A percentile compares a stretch with the other conserved stretches of the same genome.
Conservation (phyloP, 192 early-diverging fungal genomes). For the Backusella westeae region DNA sequence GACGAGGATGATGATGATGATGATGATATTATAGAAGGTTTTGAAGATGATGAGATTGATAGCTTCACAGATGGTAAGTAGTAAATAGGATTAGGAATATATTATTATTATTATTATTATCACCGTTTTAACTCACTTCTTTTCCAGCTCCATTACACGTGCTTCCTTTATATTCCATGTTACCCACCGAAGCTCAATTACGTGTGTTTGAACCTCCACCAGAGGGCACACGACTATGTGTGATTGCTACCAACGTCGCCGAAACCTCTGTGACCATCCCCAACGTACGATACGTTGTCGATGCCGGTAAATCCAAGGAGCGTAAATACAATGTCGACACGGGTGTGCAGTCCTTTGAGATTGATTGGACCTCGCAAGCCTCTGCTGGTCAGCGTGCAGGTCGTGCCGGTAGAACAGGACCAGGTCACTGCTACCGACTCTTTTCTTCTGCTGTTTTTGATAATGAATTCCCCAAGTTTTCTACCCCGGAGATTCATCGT, state of each 20-base stretch:
- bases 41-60: slow-evolving; percentile 62
- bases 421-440: slow-evolving; percentile 96
- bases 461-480: slow-evolving; percentile 83
- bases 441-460: slow-evolving; percentile 93
- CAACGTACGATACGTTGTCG: slow-evolving; percentile 92
- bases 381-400: slow-evolving; percentile 91
- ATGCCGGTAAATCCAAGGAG: slow-evolving; percentile 93
- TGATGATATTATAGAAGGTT: slow-evolving; percentile 56
- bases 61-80: slow-evolving; percentile 51
- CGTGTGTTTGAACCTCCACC: slow-evolving; percentile 89
- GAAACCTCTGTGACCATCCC: slow-evolving; percentile 98
- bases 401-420: slow-evolving; percentile 93
- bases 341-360: slow-evolving; percentile 86
- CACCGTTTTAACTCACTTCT: neutral
- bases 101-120: neutral
- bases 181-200: slow-evolving; percentile 90
- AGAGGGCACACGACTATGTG: slow-evolving; percentile 83
- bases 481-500: slow-evolving; percentile 87
- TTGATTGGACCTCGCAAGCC: slow-evolving; percentile 93
- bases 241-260: slow-evolving; percentile 98
- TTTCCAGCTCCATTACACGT: slow-evolving; percentile 74
- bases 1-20: slow-evolving; percentile 50
- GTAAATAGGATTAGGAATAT: neutral
- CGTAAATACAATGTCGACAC: slow-evolving; percentile 81
- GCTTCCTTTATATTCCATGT: slow-evolving; percentile 94